Base-by-base conservation (phyloP, 129 eudicot genomes). In the Ambrosia artemisiifolia region DNA sequence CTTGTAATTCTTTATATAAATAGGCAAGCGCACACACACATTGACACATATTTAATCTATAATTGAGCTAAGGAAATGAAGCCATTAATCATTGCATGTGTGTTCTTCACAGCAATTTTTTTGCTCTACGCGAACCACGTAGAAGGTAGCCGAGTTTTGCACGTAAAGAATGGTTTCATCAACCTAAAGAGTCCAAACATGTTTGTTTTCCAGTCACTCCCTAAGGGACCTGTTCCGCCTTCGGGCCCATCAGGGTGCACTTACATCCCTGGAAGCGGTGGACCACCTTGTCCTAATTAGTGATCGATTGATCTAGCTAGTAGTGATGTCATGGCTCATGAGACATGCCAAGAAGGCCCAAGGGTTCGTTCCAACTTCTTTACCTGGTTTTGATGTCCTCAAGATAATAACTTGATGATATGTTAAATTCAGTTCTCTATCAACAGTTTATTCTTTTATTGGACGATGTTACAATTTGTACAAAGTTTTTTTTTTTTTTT, bases 221-320 rank as follows among this genome's bases (percentile, higher is more conserved):
- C 80, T 14, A 83, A 18, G 68, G 88, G 91, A 4, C 83, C 85
- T 0, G 88, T 85, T 30, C 81, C 85, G 12, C 88, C 95, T 76
- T 81, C 95, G 17, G 88, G 85, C 35, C 86, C 88, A 59, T 81
- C 91, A 14, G 85, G 91, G 51, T 88, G 91, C 85, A 83, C 88
- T 56, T 18, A 80, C 65, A 75, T 85, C 67, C 88, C 95, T 8
- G 86, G 81, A 65, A 70, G 83, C 43, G 69, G 73, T 61, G 86
- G 85, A 19, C 55, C 57, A 4, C 67, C 51, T 32, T 85, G 91
- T 66, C 85, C 91, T 13, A n/a, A n/a, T n/a, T 80, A 55, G 42
- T 30, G 64, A 30, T 24, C 35, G 77, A 55, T 40, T 30, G 64
- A 30, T 24, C 35, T 55, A 57, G 63, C 63, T 56, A 13, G 11